Conservation (phyloP, 495 filamentous ascomycete species). For the Clavariopsis aquatica region DNA sequence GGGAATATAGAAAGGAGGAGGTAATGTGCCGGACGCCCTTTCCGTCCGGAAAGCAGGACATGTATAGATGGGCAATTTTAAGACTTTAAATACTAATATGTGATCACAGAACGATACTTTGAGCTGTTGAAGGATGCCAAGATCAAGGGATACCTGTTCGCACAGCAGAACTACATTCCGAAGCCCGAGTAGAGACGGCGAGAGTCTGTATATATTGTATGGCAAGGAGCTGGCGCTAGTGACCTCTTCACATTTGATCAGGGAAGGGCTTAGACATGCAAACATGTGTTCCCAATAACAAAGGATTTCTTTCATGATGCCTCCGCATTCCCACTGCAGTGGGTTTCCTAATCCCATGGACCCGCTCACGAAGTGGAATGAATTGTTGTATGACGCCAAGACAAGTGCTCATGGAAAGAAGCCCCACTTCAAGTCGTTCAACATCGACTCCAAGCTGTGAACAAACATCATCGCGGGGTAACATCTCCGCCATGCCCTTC, state of each 20-base stretch:
- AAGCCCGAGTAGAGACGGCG: constrained; percentile 41
- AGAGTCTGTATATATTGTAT: neutral
- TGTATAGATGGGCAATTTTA: neutral
- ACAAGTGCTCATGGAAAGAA: neutral
- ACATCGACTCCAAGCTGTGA: neutral
- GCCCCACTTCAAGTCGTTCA: neutral
- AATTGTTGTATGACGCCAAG: neutral
- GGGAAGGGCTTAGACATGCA: neutral
- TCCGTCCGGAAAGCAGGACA: neutral
- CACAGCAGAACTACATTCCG: constrained; percentile 84
- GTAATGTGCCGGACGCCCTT: neutral
- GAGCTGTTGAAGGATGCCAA: constrained; percentile 81
- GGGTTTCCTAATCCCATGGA: no score
- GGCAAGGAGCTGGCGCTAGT: neutral
- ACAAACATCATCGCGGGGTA: neutral
- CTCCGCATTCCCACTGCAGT: no score
- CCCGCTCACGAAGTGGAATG: neutral
- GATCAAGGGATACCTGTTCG: constrained; percentile 83
- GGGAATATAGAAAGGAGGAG: neutral
- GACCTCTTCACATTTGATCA: neutral
- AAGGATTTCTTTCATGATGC: no score
- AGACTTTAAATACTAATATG: constrained; percentile 10
- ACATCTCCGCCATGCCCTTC: constrained; percentile 67
- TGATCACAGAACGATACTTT: constrained; percentile 78
- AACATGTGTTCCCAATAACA: neutral